These are phyloP conservation scores for Coniochaeta sp. DNA, from an alignment of 2,329 filamentous ascomycete genomes.

Conservation along the genomic window DNA sequence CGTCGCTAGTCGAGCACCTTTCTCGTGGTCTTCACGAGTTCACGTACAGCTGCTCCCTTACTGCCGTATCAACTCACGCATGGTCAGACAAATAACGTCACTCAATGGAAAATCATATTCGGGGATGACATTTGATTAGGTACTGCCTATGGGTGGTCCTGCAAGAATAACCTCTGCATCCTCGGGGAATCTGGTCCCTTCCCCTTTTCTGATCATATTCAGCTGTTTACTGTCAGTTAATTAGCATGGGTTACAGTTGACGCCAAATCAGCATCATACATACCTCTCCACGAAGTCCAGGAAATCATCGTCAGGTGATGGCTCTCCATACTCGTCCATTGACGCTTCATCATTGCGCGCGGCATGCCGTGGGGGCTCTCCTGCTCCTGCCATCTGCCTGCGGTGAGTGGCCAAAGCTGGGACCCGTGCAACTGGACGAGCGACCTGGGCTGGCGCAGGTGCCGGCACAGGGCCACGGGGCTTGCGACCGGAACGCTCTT, in stretches of 20 bases:
- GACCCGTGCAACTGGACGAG: neutral
- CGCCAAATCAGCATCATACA: neutral
- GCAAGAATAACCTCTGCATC: neutral
- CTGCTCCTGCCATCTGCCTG: neutral
- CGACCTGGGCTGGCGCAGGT: neutral
- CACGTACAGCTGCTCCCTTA: too few species aligned
- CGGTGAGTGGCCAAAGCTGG: neutral
- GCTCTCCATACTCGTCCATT: neutral
- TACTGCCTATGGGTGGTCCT: neutral
- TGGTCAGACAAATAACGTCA: too few species aligned
- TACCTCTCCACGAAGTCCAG: neutral
- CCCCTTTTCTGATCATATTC: neutral
- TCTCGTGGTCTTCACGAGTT: too few species aligned
- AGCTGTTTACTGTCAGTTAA: neutral
- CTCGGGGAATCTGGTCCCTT: neutral
- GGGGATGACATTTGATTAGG: neutral
- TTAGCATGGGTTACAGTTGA: neutral
- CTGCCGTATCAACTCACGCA: too few species aligned
- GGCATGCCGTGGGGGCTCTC: neutral
- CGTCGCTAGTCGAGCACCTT: neutral
- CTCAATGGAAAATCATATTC: too few species aligned
- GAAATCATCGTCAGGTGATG: neutral
- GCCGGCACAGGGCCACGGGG: neutral
- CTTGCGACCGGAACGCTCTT: neutral
- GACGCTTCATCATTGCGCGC: neutral